Evolutionary conservation across 805 yeast species (phyloP), one percentile per base, ranked within the genome.

Genomic region (Ogataea sp.): DNA sequence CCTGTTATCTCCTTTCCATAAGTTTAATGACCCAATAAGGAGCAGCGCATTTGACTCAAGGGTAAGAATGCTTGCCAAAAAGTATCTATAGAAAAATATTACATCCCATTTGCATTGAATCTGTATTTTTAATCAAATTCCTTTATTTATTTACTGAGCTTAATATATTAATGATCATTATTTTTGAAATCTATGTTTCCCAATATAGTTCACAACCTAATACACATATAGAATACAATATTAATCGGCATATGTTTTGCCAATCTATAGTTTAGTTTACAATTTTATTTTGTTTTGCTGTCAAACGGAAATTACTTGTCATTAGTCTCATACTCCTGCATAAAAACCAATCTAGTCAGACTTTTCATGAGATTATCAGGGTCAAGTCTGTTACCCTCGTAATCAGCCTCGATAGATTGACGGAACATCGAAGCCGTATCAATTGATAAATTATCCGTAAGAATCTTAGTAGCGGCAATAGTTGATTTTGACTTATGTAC

Each of bases 1-100:
- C 9, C 56, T 85, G 35, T 66, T 90, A 67, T 84, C 81, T 47
- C 97, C 98, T 1, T 93, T 93, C 55, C 90, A 89, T 56, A 67
- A 73, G 35, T 72, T 78, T 31, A 83, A 85, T 52, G 83, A 80
- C 45, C 80, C 87, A 2, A 84, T 93, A 20, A 68, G 72, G 25
- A 79, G 84, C 34, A 76, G 81, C 1, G 76, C 71, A 15, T 90
- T 90, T 57, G 96, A 90, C 61, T 58, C 75, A 41, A 75, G 79
- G 50, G 82, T 90, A 31, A 75, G 83, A 53, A 58, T 70, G 23
- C 58, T 83, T 43, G 94, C 95, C 6, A 78, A 77, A 51, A 86
- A 84, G 61, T 84, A 88, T 57, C 62, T 90, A 45, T 84, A 34
- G 17, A 30, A 7, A 16, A 16, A n/a, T 14, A n/a, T n/a, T n/a